Percentiles rank a stretch among this genome's conserved stretches.
phyloP scores from a whole-genome alignment of 2,329 filamentous ascomycete genomes.

The Pseudofabraea citricarpa region DNA sequence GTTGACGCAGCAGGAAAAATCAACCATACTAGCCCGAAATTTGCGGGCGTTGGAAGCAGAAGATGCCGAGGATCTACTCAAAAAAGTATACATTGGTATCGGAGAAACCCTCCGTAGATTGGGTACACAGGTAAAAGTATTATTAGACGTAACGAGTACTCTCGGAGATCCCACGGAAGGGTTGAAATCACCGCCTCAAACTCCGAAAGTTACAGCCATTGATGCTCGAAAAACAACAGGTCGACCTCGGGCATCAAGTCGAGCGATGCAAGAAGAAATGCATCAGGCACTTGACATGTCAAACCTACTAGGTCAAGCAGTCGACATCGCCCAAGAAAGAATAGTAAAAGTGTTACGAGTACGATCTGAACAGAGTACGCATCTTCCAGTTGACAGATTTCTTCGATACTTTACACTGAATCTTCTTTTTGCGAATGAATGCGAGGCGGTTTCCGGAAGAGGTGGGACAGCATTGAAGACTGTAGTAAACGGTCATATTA shows the following conservation, averaged over 20 bases:
- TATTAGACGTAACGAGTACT: slow-evolving; percentile 89
- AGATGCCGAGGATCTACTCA: slow-evolving; percentile 79
- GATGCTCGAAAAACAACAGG: slow-evolving; percentile 16
- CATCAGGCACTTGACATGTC: slow-evolving; percentile 73
- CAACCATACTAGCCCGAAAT: slow-evolving; percentile 81
- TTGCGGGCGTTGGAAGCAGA: slow-evolving; percentile 76
- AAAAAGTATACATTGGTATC: slow-evolving; percentile 79
- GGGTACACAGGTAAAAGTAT: slow-evolving; percentile 85
- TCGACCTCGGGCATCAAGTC: slow-evolving; percentile 8
- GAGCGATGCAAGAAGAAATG: slow-evolving; percentile 63
- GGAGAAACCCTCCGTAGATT: slow-evolving; percentile 82
- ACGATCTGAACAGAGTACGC: slow-evolving; percentile 66
- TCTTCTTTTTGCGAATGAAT: slow-evolving; percentile 78
- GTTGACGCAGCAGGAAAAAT: slow-evolving; percentile 81
- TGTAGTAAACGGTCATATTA: slow-evolving; percentile 77
- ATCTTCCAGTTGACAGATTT: slow-evolving; percentile 64
- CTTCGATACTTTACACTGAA: slow-evolving; percentile 80
- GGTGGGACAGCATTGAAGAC: slow-evolving; percentile 73
- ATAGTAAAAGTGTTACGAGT: slow-evolving; percentile 73
- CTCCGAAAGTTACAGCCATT: slow-evolving; percentile 22
- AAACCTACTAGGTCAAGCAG: slow-evolving; percentile 72
- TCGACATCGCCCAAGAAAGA: slow-evolving; percentile 76
- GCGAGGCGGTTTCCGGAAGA: slow-evolving; percentile 76
- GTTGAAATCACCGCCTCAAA: slow-evolving; percentile 26
- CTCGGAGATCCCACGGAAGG: slow-evolving; percentile 18